Base-by-base conservation (phyloP, 371 early-diverging fungal species). In the Haplosporangium sp. region DNA sequence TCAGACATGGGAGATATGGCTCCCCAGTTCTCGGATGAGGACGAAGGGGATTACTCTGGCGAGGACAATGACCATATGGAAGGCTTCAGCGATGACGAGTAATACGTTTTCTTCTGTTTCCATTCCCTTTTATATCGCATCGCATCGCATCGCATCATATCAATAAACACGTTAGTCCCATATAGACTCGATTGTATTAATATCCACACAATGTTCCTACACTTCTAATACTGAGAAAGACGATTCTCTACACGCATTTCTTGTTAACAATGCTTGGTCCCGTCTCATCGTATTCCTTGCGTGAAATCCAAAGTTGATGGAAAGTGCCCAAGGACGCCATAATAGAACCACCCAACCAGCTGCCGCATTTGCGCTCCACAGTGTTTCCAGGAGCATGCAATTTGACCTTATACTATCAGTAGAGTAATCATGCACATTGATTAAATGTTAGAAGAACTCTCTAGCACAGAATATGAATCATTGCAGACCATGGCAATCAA, bases 281-380 rank as follows among this genome's bases (percentile, higher is more conserved):
- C 36, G 85, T 81, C 82, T 99, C 99, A 52, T 94, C 93, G 74
- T 96, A 99, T 81, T 99, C 98, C 54, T 93, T 86, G 77, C 93
- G 93, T 36, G 96, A 94, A 16, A 99, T 91, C 98, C 98, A 98
- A 62, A 99, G 86, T 83, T 96, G 98, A 75, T 98, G 96, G 87
- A 99, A 99, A 0, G 96, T 95, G 59, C 96, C 96, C 64, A 98
- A 77, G 1, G 97, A 97, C 0, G 96, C 93, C 51, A 99, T 83
- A 59, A 98, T 96, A 3, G 98, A 98, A 4, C 98, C 98, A 55
- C 99, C 99, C 43, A 97, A 88, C 99, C 99, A 99, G 52, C 94
- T 87, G 36, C 95, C 92, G 70, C 93, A 95, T 73, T 90, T 92
- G 52, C 97, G 91, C 81, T 99, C 99, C 23, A 86, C 84, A 23